A percentile compares a stretch with the other conserved stretches of the same genome.
Conservation (phyloP, 768 basidiomycete species). For the Rhizopogon vesiculosus region DNA sequence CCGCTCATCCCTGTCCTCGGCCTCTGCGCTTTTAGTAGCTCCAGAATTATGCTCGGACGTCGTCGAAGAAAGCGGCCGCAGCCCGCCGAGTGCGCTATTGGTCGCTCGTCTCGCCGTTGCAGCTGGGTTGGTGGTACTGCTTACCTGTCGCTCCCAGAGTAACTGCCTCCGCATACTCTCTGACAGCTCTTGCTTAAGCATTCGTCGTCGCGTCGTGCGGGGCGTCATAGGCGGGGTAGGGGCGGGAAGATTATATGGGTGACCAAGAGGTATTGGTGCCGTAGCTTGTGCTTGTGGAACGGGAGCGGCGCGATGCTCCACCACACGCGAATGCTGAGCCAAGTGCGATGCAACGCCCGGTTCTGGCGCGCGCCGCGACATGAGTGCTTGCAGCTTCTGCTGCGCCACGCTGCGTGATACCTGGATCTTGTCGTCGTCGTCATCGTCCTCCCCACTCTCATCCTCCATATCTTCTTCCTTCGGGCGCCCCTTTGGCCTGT, state of each 20-base stretch:
- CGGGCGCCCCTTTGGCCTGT: slow-evolving; percentile 63
- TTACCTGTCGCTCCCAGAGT: slow-evolving; percentile 75
- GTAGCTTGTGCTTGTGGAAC: slow-evolving; percentile 34
- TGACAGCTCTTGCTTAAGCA: slow-evolving; percentile 81
- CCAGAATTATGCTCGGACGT: slow-evolving; percentile 9
- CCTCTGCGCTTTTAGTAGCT: slow-evolving; percentile 13
- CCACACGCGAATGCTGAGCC: slow-evolving; percentile 9
- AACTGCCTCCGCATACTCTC: slow-evolving; percentile 80
- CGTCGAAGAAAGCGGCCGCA: slow-evolving; percentile 31
- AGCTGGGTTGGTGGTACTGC: slow-evolving; percentile 42
- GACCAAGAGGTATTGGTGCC: slow-evolving; percentile 53
- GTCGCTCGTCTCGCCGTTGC: slow-evolving; percentile 27
- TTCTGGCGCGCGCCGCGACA: slow-evolving; percentile 39
- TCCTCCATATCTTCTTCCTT: slow-evolving; percentile 65
- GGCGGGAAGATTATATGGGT: slow-evolving; percentile 72
- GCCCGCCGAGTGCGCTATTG: slow-evolving; percentile 22
- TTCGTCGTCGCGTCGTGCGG: slow-evolving; percentile 76
- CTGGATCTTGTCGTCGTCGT: slow-evolving; percentile 46
- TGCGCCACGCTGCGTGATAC: slow-evolving; percentile 68
- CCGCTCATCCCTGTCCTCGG: slow-evolving; percentile 37
- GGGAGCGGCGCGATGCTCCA: slow-evolving; percentile 14
- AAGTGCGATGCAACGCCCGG: slow-evolving; percentile 16
- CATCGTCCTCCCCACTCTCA: slow-evolving; percentile 46
- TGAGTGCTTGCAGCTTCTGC: slow-evolving; percentile 56
- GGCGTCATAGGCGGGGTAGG: slow-evolving; percentile 71